Evolutionary conservation across 441 rosid genomes (phyloP), one percentile per base, ranked within the genome.

Genomic region (Erysimum cheiri): DNA sequence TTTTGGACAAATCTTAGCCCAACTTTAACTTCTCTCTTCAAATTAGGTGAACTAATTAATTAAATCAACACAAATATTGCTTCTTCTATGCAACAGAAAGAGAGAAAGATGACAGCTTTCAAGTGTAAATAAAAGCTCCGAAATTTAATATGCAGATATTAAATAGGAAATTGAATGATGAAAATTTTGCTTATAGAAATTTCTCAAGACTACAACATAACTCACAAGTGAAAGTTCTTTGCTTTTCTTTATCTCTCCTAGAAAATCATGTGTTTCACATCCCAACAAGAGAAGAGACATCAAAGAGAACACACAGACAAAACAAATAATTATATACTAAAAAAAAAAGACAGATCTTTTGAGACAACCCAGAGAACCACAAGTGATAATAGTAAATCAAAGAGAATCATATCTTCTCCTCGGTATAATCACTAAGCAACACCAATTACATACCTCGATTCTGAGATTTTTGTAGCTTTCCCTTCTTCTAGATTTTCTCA

Each of bases 331-430:
- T 41, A 71, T 61, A 67, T 31, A 31, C 0, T 49, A 48, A 74
- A 60, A 52, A 55, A 10, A 73, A 73, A 69, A 13, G 72, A 70
- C 64, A 73, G 76, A 77, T 69, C 72, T 74, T 67, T 48, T 72
- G 24, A 69, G 75, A 48, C 41, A 70, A 73, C 55, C 71, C 50
- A 64, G 58, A 72, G 12, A 80, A 35, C 59, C 49, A 70, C 62
- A 60, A 79, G 32, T 52, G 43, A 57, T 47, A 68, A 28, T 24
- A 39, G 40, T 62, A 60, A 35, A 63, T 41, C 37, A 50, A 24
- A 64, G 11, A 60, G 49, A 46, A 59, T 55, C 32, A 72, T 59
- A 67, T 33, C 54, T 28, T 59, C 24, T 56, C 40, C 44, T 67
- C 3, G 48, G 35, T 39, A n/a, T 22, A 44, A 62, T 62, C 44